Base-by-base conservation (phyloP, 208 protist genomes). In the Plasmodiophora brassicae region DNA sequence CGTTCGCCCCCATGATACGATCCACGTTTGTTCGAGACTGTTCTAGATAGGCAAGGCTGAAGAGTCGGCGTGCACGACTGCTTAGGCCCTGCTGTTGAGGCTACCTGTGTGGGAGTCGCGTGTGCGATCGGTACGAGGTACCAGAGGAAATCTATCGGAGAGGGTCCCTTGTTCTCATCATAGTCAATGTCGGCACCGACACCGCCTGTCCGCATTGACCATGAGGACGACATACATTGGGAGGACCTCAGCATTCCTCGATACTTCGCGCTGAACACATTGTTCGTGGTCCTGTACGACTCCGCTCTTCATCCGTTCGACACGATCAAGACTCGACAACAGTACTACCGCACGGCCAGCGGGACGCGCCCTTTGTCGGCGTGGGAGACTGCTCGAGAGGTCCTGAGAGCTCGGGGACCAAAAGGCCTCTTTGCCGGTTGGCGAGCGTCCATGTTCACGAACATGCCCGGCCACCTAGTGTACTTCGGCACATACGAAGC, bases 151-250 rank as follows among this genome's bases (percentile, higher is more conserved):
- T n/a, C n/a, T n/a, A n/a, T n/a, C 25, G 14, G 50, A 25, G 50
- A 57, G 50, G 25, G 50, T 57, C 25, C 50, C 25, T 57, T 25
- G 50, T 57, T 57, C 14, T 57, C 25, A 57, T 57, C 14, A 57
- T 57, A 57, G 50, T 57, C 50, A 57, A 28, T 25, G 50, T 25
- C 50, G 50, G 50, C 50, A 57, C 50, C 50, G 50, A 14, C 25
- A 57, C 25, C 25, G 25, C 50, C 50, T 14, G 14, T 28, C 25
- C 50, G 25, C 25, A 25, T 28, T 25, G 65, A 78, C n/a, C 65
- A 78, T 78, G 65, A 78, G n/a, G 65, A 78, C 65, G 65, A 78
- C 65, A 78, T 78, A n/a, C 65, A 78, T 32, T 78, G 65, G 65
- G 65, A 78, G n/a, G 65, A 78, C n/a, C n/a, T 78, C 14, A 78